Evolutionary conservation across 352 stramenopile genomes (phyloP), one percentile per base, ranked within the genome.

Genomic region (Nothophytophthora sp.): DNA sequence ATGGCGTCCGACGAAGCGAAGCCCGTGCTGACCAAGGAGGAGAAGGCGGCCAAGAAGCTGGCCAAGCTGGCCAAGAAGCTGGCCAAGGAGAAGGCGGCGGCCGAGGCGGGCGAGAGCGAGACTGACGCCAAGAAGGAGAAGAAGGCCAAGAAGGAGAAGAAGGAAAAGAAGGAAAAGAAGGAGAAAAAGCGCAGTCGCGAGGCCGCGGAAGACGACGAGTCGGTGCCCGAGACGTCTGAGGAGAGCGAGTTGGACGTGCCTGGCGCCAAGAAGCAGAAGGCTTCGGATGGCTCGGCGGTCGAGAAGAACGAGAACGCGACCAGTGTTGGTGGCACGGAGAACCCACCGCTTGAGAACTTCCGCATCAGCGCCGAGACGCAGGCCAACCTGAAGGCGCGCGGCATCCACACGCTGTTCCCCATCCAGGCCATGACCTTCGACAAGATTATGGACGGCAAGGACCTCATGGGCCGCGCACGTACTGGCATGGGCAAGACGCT

Each of bases 401-500:
- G 90, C 41, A 97, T 98, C 55, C 67, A 71, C 38, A 78, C 75
- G 44, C 77, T 98, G 1, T 98, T 98, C 62, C 90, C 91, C 8
- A 97, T 98, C 49, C 92, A 98, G 57, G 80, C 85, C 25, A 93
- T 96, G 78, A 97, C 96, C 10, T 99, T 99, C 45, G 81, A 97
- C 63, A 96, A 97, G 63, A 97, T 99, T 47, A 62, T 98, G 25
- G 85, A 89, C 41, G 95, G 97, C 19, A 92, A 97, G 36, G 96
- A 99, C 76, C 75, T 99, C 16, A 99, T 99, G 69, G 97, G 97
- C 13, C 88, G 96, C 42, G 96, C 93, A 8, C 90, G 95, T 22
- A 99, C 97, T 3, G 97, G 97, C 54, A 99, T 98, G 60, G 97
- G 97, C 45, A 99, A 99, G 83, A 99, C 97, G 16, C 76, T 99